A percentile compares a stretch with the other conserved stretches of the same genome.
These are phyloP conservation scores for Podospora pseudoanserina DNA, from an alignment of 495 filamentous ascomycete genomes.

Conservation along the genomic window DNA sequence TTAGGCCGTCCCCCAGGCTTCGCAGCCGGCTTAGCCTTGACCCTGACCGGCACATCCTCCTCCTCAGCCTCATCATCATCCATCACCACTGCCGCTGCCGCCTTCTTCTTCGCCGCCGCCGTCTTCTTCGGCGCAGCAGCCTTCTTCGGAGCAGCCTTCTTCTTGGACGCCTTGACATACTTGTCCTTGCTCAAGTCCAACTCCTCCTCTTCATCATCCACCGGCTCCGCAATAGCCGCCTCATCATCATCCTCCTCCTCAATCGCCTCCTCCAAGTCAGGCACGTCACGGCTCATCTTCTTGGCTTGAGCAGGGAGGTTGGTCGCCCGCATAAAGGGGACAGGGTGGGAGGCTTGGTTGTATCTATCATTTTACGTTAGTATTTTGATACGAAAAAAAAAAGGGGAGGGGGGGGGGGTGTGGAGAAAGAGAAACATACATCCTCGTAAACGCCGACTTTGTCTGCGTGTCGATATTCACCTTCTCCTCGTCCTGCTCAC, in stretches of 20 bases:
- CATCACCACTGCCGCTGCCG: conserved; percentile 28
- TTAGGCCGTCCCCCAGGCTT: conserved; percentile 25
- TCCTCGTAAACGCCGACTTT: conserved; percentile 82
- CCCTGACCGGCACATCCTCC: conserved; percentile 20
- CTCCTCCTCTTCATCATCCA: conserved; percentile 64
- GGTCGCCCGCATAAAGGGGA: conserved; percentile 94
- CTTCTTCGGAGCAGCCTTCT: conserved; percentile 54
- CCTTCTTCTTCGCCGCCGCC: conserved; percentile 36
- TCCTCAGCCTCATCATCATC: conserved; percentile 32
- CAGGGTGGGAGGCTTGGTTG: conserved; percentile 78
- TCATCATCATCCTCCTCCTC: conserved; percentile 87
- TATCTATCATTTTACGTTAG: conserved; percentile 54
- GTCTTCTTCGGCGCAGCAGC: conserved; percentile 46
- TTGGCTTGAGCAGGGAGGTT: conserved; percentile 62
- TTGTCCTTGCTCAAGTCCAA: conserved; percentile 89
- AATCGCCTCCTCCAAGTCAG: conserved; percentile 93
- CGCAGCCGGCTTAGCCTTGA: conserved; percentile 17
- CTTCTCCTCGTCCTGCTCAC: conserved; percentile 67
- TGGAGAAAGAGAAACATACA: conserved; percentile 46
- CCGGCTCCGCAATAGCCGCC: conserved; percentile 54
- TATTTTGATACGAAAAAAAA: not conserved
- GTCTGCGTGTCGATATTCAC: conserved; percentile 80
- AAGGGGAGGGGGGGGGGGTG: not conserved
- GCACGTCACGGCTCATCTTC: conserved; percentile 68
- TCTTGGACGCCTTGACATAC: conserved; percentile 87